Evolutionary conservation across 345 rosid species (phyloP).

Genomic region (Acer saccharum): DNA sequence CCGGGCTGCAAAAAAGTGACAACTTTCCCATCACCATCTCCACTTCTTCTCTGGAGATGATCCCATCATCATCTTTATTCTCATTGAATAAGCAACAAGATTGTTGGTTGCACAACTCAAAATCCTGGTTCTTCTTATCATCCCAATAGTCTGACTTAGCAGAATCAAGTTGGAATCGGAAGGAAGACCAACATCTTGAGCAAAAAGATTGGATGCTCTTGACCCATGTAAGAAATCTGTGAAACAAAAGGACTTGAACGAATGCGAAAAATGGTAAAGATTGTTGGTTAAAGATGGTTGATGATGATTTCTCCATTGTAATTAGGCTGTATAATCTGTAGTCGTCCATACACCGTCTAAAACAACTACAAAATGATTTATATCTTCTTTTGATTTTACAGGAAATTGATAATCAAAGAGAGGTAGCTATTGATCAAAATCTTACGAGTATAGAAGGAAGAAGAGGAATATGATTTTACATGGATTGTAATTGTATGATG

Average conservation of each 20-base stretch:
- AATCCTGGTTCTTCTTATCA: constrained; percentile 26
- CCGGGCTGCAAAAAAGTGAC: constrained; percentile 48
- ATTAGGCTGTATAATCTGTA: constrained; percentile 6
- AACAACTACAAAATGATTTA: background rate
- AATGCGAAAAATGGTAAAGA: constrained; percentile 27
- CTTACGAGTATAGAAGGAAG: background rate
- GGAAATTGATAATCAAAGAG: background rate
- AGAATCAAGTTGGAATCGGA: constrained; percentile 28
- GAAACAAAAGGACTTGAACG: constrained; percentile 33
- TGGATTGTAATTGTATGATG: background rate
- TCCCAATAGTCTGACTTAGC: constrained; percentile 18
- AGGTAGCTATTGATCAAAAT: background rate
- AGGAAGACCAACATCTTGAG: constrained; percentile 40
- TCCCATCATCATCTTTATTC: constrained; percentile 30
- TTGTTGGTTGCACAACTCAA: constrained; percentile 28
- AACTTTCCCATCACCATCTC: constrained; percentile 65
- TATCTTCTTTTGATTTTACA: background rate
- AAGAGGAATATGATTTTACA: background rate
- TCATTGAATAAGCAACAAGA: background rate
- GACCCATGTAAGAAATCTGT: constrained; percentile 23
- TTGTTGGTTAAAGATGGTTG: constrained; percentile 15
- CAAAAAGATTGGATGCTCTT: constrained; percentile 27
- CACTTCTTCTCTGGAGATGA: constrained; percentile 49
- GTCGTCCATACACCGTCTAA: constrained; percentile 14
- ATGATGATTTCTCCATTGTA: constrained; percentile 38